Conservation (phyloP, 2,329 filamentous ascomycete species). For the Xylariaceae sp. region DNA sequence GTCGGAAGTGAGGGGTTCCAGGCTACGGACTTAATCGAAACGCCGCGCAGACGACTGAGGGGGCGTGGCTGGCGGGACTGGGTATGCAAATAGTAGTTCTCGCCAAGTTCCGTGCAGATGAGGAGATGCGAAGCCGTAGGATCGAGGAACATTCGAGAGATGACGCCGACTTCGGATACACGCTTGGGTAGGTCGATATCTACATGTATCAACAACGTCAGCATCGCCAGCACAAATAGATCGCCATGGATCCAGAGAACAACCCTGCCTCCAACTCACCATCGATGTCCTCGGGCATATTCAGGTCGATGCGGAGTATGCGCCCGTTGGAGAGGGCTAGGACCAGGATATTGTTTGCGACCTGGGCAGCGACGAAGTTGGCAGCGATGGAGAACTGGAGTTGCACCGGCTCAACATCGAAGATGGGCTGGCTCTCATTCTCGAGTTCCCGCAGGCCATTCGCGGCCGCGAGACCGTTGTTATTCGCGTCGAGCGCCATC, state of each 20-base stretch:
- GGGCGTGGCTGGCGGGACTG: constrained; percentile 84
- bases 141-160: constrained; percentile 94
- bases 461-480: constrained; percentile 67
- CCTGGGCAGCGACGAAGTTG: constrained; percentile 92
- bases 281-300: constrained; percentile 92
- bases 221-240: constrained; percentile 4
- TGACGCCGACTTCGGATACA: constrained; percentile 82
- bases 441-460: constrained; percentile 52
- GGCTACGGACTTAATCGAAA: constrained; percentile 81
- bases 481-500: constrained; percentile 67
- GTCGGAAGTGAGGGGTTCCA: constrained; percentile 95
- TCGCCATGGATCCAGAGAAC: background rate
- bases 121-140: constrained; percentile 93
- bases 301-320: constrained; percentile 88
- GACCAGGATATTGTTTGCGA: constrained; percentile 94
- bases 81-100: constrained; percentile 97
- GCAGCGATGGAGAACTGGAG: constrained; percentile 91
- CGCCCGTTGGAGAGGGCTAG: constrained; percentile 87
- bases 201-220: constrained; percentile 34
- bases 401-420: constrained; percentile 87
- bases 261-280: constrained; percentile 37
- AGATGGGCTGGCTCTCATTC: constrained; percentile 73
- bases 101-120: constrained; percentile 82
- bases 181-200: constrained; percentile 97
- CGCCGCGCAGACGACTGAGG: constrained; percentile 75